These are phyloP conservation scores for Termitomyces bulborhizus DNA, from an alignment of 768 basidiomycete species.

Conservation along the genomic window DNA sequence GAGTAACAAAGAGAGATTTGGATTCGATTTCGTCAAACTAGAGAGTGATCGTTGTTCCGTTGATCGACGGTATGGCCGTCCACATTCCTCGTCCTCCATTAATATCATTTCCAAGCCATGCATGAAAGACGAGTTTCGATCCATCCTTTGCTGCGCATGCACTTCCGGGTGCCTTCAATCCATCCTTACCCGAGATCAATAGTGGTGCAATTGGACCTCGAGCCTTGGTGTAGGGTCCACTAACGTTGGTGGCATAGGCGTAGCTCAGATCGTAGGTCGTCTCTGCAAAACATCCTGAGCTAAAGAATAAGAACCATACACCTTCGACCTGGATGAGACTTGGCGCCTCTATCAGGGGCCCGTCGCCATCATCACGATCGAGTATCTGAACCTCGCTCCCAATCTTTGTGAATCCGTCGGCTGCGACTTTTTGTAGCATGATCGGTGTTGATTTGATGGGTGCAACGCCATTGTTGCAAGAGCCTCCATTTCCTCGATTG, in stretches of 20 bases:
- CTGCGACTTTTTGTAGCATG: slow-evolving; percentile 13
- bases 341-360: slow-evolving; percentile 11
- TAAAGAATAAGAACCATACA: slow-evolving; percentile 13
- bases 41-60: slow-evolving; percentile 8
- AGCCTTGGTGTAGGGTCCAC: slow-evolving; percentile 12
- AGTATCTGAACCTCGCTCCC: slow-evolving; percentile 10
- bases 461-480: slow-evolving; percentile 11
- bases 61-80: slow-evolving; percentile 8
- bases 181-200: slow-evolving; percentile 8
- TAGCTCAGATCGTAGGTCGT: slow-evolving; percentile 12
- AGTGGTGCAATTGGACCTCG: slow-evolving; percentile 9
- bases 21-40: background rate
- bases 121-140: slow-evolving; percentile 8
- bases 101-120: slow-evolving; percentile 8
- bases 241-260: slow-evolving; percentile 9
- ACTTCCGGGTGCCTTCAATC: slow-evolving; percentile 11
- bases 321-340: slow-evolving; percentile 11
- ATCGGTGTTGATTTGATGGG: slow-evolving; percentile 13
- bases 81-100: slow-evolving; percentile 11
- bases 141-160: slow-evolving; percentile 9
- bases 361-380: slow-evolving; percentile 12
- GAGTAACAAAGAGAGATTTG: background rate
- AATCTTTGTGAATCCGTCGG: slow-evolving; percentile 11
- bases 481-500: slow-evolving; percentile 9
- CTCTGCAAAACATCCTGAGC: slow-evolving; percentile 12